phyloP scores from a whole-genome alignment of 805 yeast species.

The Candida chilensis region DNA sequence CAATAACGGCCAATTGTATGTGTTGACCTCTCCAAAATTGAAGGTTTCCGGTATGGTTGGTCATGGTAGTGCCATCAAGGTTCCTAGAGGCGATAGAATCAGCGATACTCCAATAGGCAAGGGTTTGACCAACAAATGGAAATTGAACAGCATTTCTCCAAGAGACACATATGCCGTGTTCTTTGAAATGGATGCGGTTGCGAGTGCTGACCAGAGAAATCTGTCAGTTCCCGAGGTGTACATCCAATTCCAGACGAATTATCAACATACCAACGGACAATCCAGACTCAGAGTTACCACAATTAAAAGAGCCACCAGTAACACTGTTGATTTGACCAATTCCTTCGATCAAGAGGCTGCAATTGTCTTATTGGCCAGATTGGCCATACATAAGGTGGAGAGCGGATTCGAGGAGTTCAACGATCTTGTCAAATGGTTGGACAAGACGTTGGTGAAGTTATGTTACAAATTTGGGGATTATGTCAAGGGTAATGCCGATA shows the following conservation, averaged over 20 bases:
- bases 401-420: constrained; percentile 24
- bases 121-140: constrained; percentile 29
- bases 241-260: constrained; percentile 22
- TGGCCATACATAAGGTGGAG: constrained; percentile 23
- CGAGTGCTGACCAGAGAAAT: constrained; percentile 7
- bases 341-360: constrained; percentile 23
- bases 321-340: constrained; percentile 8
- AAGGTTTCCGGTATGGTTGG: constrained; percentile 22
- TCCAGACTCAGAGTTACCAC: constrained; percentile 20
- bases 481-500: constrained; percentile 2
- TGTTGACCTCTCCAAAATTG: constrained; percentile 18
- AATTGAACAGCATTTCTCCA: constrained; percentile 10
- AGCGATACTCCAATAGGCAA: constrained; percentile 12
- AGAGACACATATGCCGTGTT: constrained; percentile 16
- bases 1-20: constrained; percentile 10
- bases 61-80: constrained; percentile 18
- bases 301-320: constrained; percentile 16
- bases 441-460: constrained; percentile 14
- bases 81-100: constrained; percentile 3
- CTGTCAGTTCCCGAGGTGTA: constrained; percentile 7
- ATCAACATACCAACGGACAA: constrained; percentile 1
- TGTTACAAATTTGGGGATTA: constrained; percentile 18
- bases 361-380: constrained; percentile 17
- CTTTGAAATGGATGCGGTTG: constrained; percentile 21
- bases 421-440: constrained; percentile 14